A percentile compares a stretch with the other conserved stretches of the same genome.
phyloP scores from a whole-genome alignment of 441 rosid species.

The Capsella rubella region DNA sequence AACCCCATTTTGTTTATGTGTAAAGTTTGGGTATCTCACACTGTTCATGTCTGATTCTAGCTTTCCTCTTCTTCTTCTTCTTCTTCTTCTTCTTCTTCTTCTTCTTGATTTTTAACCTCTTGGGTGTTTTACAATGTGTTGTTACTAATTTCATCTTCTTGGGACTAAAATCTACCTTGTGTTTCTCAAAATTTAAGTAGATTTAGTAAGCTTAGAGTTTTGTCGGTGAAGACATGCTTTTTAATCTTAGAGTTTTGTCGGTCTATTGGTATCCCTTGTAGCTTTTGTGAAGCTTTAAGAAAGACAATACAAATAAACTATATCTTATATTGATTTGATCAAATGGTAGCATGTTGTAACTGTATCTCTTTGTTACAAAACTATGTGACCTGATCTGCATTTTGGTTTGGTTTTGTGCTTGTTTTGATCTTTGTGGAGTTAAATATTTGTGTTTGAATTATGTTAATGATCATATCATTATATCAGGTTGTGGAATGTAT shows the following conservation, averaged over 20 bases:
- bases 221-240: constrained; percentile 38
- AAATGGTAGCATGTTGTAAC: constrained; percentile 5
- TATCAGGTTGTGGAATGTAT: constrained; percentile 37
- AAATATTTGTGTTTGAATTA: not conserved
- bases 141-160: constrained; percentile 4
- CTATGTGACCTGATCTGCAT: constrained; percentile 2
- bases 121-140: not conserved
- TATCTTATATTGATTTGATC: constrained; percentile 10
- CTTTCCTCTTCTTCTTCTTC: not conserved
- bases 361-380: not conserved
- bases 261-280: constrained; percentile 22
- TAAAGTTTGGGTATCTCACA: not conserved
- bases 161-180: constrained; percentile 17
- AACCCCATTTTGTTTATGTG: not conserved
- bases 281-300: not conserved
- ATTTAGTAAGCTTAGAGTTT: constrained; percentile 21
- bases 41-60: constrained; percentile 34
- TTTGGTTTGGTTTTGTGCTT: constrained; percentile 11
- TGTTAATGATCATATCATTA: not conserved
- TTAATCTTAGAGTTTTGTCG: too few species aligned
- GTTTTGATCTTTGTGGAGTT: constrained; percentile 6
- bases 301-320: not conserved
- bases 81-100: not conserved
- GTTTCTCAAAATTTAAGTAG: constrained; percentile 17
- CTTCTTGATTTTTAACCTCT: not conserved